These are phyloP conservation scores for Erodium trifolium DNA, from an alignment of 441 rosid species.

Conservation along the genomic window DNA sequence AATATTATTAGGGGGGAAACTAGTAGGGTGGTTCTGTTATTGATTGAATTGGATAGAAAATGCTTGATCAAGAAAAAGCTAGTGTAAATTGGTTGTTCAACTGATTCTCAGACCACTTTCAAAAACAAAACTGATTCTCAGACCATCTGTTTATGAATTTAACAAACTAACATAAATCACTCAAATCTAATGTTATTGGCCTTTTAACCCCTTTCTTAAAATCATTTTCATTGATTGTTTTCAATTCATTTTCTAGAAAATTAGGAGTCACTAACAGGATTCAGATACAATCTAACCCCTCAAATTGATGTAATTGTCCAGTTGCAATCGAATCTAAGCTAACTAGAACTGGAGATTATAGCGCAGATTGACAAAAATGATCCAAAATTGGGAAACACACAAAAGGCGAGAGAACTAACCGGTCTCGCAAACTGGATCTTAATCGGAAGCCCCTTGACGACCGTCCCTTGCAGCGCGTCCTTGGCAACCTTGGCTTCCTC, in stretches of 20 bases:
- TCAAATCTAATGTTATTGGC: neutral
- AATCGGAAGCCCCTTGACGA: slow-evolving; percentile 43
- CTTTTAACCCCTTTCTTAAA: neutral
- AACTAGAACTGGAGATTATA: no score
- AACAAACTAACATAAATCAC: neutral
- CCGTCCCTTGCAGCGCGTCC: slow-evolving; percentile 57
- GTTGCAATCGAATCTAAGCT: neutral
- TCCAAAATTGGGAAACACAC: slow-evolving; percentile 6
- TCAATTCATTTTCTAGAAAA: neutral
- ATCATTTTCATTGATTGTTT: neutral
- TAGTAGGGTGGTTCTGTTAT: neutral
- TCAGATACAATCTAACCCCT: neutral
- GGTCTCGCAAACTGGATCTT: slow-evolving; percentile 87
- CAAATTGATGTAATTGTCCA: neutral
- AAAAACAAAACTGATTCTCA: neutral
- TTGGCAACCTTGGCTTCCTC: slow-evolving; percentile 71
- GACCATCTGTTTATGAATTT: neutral
- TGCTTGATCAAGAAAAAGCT: neutral
- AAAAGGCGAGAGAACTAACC: slow-evolving; percentile 59
- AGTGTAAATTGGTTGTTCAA: neutral
- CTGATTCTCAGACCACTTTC: neutral
- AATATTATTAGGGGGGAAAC: neutral
- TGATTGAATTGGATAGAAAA: slow-evolving; percentile 1
- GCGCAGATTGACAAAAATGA: neutral
- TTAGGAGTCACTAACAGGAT: neutral